Base-by-base conservation (phyloP, 202 grass and related monocot species). In the Carex sylvatica region DNA sequence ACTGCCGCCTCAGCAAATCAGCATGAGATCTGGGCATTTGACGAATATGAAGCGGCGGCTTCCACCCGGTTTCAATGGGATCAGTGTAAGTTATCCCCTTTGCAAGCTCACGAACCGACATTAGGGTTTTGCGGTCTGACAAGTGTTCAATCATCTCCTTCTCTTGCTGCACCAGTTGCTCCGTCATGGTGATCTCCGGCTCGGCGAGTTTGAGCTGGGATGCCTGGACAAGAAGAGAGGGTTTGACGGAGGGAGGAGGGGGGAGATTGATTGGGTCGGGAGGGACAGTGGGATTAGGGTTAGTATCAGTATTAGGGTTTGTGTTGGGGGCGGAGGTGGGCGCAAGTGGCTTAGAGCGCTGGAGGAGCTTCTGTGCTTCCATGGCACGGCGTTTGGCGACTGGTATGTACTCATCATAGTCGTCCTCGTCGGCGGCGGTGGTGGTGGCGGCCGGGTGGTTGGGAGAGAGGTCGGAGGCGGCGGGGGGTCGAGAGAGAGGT, bases 41-140 rank as follows among this genome's bases (percentile, higher is more conserved):
- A 26, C 94, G 94, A 76, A 97, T 88, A 22, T 82, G 88, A 64
- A 94, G 90, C 0, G 94, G 94, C 9, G 94, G 94, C 78, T 92
- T 97, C 94, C 94, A 97, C 0, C 91, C 91, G 6, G 94, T 97
- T 51, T 75, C 44, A 12, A 97, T 70, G 14, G 94, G 85, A 0
- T 97, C 91, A 4, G 77, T 86, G 87, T 97, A 97, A 55, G 88
- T 86, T 81, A 97, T 97, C 36, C 94, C 94, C 85, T 97, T 97
- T 65, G 94, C 94, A 22, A 97, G 85, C 90, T 97, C 94, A 11
- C 91, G 91, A 70, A 97, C 94, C 5, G 94, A 93, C 91, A 87
- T 88, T 81, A 97, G 91, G 38, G 91, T 86, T 70, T 90, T 97
- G 23, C 85, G 84, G 61, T 97, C 90, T 1, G 88, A 90, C 20